phyloP scores from a whole-genome alignment of 2,329 filamentous ascomycete species.

The Drechslera avenae region DNA sequence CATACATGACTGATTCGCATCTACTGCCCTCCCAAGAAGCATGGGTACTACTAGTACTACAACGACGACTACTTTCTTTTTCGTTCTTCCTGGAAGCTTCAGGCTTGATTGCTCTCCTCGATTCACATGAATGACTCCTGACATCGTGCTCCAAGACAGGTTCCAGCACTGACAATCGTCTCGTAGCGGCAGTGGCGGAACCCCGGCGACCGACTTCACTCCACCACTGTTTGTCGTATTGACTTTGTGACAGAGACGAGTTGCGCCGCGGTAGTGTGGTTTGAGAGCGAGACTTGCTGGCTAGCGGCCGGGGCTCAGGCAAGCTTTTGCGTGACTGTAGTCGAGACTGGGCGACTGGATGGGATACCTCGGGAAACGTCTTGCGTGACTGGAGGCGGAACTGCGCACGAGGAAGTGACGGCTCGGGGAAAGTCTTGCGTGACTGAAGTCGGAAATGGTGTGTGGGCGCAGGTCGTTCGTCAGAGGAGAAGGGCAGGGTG shows the following conservation, averaged over 20 bases:
- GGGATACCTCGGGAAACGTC: not conserved
- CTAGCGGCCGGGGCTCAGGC: not conserved
- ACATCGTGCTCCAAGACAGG: slow-evolving; percentile 14
- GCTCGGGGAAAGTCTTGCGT: not conserved
- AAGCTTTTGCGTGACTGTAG: not conserved
- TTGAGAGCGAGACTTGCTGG: not conserved
- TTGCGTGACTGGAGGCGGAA: not conserved
- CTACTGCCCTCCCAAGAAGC: slow-evolving; percentile 3
- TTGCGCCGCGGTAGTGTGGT: not conserved
- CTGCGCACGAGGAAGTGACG: not conserved
- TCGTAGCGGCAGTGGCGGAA: slow-evolving; percentile 1
- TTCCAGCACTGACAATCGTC: slow-evolving; percentile 12
- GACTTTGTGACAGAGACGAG: not conserved
- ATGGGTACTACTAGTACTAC: not conserved
- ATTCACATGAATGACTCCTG: not conserved
- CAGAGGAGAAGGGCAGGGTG: not conserved
- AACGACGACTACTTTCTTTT: not conserved
- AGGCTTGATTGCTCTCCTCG: not conserved
- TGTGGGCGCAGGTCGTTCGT: not conserved
- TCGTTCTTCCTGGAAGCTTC: not conserved
- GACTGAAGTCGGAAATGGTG: not conserved
- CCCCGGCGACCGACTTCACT: slow-evolving; percentile 10
- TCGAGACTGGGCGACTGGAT: not conserved
- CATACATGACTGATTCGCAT: slow-evolving; percentile 4
- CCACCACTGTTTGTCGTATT: slow-evolving; percentile 11